These are phyloP conservation scores for Pterulicium gracile DNA, from an alignment of 1,284 basidiomycete genomes.

Conservation along the genomic window DNA sequence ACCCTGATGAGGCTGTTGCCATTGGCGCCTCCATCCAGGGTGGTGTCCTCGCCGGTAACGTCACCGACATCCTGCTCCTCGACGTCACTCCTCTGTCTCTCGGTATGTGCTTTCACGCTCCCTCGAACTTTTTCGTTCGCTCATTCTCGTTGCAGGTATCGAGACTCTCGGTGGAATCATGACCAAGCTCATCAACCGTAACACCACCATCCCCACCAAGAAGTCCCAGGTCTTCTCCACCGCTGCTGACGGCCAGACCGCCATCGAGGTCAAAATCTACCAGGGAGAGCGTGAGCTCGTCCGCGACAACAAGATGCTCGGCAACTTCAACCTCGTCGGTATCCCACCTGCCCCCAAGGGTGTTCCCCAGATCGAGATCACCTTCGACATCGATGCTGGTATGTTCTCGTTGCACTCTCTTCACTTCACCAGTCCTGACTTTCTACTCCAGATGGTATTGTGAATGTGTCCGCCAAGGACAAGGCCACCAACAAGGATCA, in stretches of 20 bases:
- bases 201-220: constrained; percentile 99
- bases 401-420: constrained; percentile 13
- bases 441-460: constrained; percentile 67
- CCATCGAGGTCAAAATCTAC: constrained; percentile 96
- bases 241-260: constrained; percentile 91
- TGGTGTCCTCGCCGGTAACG: constrained; percentile 93
- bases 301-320: constrained; percentile 97
- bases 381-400: constrained; percentile 98
- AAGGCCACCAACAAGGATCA: constrained; percentile 98
- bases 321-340: constrained; percentile 98
- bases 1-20: constrained; percentile 92
- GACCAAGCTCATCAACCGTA: constrained; percentile 91
- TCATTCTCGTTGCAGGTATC: constrained; percentile 40
- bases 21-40: constrained; percentile 91
- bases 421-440: background rate
- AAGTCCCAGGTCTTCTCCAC: constrained; percentile 99
- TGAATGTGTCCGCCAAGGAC: constrained; percentile 94
- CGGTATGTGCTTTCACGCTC: constrained; percentile 33
- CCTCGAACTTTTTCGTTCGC: background rate
- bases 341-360: constrained; percentile 98
- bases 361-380: constrained; percentile 97
- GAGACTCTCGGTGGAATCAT: constrained; percentile 99
- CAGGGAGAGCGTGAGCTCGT: constrained; percentile 98
- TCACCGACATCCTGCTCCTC: constrained; percentile 92
- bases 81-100: constrained; percentile 94